Percentiles rank a stretch among this genome's conserved stretches.
Evolutionary conservation across 192 early-diverging fungal genomes (phyloP).

Genomic region (Allomyces macrogynus): DNA sequence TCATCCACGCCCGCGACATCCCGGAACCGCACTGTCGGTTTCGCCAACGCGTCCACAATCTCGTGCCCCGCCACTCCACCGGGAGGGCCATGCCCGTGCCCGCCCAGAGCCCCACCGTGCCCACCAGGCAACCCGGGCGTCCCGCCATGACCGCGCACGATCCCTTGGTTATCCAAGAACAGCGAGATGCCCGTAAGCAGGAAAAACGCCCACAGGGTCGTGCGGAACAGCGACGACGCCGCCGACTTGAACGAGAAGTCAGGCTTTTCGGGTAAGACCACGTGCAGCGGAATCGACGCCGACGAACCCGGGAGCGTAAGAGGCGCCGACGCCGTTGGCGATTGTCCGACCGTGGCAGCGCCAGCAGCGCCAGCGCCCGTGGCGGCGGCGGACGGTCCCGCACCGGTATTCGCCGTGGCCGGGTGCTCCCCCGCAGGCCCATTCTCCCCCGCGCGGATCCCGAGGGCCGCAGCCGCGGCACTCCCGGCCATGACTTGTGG

Average conservation of each 20-base stretch:
- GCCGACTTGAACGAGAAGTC: not conserved
- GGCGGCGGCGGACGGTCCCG: too few relatives aligned
- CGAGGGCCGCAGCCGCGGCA: not conserved
- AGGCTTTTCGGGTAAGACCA: not conserved
- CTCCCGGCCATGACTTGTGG: too few relatives aligned
- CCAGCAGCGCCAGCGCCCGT: too few relatives aligned
- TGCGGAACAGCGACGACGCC: not conserved
- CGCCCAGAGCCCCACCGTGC: not conserved
- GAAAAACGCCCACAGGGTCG: not conserved
- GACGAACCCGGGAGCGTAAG: not conserved
- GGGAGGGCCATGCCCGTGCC: not conserved
- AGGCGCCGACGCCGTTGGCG: too few relatives aligned
- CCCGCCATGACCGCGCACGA: not conserved
- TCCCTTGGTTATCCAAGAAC: not conserved
- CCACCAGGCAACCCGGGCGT: not conserved
- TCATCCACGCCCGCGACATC: conserved; percentile 97
- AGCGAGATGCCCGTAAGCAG: not conserved
- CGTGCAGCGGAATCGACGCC: not conserved
- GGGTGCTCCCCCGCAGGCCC: not conserved
- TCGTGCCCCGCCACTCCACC: too few relatives aligned
- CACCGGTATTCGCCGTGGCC: not conserved
- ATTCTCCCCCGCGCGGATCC: not conserved
- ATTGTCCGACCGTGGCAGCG: too few relatives aligned
- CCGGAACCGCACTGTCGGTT: conserved; percentile 55
- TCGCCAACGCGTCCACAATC: conserved; percentile 21